These are phyloP conservation scores for Pontederia paniculata DNA, from an alignment of 176 grass and related monocot genomes.

Conservation along the genomic window DNA sequence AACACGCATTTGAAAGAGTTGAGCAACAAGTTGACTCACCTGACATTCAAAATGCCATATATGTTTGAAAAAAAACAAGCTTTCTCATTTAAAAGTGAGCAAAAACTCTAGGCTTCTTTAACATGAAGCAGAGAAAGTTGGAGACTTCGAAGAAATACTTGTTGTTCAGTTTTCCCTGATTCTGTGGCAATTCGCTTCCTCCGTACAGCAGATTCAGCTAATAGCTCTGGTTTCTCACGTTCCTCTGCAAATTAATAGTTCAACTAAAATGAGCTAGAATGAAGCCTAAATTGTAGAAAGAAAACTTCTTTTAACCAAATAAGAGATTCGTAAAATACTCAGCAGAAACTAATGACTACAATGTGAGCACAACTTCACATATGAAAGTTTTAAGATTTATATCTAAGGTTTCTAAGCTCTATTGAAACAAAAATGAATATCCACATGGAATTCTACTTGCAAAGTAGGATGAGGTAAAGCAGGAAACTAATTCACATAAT, in stretches of 20 bases:
- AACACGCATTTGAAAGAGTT: slow-evolving; percentile 81
- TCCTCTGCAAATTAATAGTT: slow-evolving; percentile 43
- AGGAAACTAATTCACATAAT: no score
- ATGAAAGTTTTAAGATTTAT: no score
- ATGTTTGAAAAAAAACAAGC: not conserved
- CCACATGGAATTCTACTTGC: no score
- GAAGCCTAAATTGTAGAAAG: not conserved
- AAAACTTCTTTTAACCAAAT: not conserved
- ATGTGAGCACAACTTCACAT: no score
- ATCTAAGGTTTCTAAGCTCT: no score
- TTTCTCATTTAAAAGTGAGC: not conserved
- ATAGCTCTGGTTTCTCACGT: slow-evolving; percentile 59
- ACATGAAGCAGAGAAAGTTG: not conserved
- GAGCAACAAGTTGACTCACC: slow-evolving; percentile 85
- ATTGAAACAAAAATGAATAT: no score
- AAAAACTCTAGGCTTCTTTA: not conserved
- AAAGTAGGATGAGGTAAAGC: no score
- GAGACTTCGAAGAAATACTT: slow-evolving; percentile 31
- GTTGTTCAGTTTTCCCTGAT: slow-evolving; percentile 78
- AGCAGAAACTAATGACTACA: no score
- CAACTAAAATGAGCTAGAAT: slow-evolving; percentile 1
- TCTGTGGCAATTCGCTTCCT: slow-evolving; percentile 62
- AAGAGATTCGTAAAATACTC: no score
- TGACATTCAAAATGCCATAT: slow-evolving; percentile 21
- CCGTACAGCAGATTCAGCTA: slow-evolving; percentile 30